Evolutionary conservation across 495 filamentous ascomycete genomes (phyloP), one percentile per base, ranked within the genome.

Genomic region (Tuber melanosporum): DNA sequence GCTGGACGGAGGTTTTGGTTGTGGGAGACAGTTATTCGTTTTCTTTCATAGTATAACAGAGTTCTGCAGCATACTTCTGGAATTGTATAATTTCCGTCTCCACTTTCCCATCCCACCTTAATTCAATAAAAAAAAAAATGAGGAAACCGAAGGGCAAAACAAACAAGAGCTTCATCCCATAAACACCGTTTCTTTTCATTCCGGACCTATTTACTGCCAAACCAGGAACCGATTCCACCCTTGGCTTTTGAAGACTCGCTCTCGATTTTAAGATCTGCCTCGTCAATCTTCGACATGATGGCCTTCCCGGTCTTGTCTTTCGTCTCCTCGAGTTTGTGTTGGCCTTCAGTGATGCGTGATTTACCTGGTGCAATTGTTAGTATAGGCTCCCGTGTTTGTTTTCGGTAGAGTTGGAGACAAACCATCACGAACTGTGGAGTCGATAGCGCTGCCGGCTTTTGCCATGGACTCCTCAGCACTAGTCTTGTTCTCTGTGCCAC

Each of bases 141-240:
- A 26, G 14, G 26, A 12, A 49, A 20, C 17, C 6, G 14, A 5
- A 32, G 12, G 32, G 57, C 9, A 66, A 17, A 66, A 32, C 4
- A 66, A 66, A 8, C 3, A 66, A 66, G 10, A 36, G 12, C 6
- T 66, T 36, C 26, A 66, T 66, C 57, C 26, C n/a, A 6, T 32
- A 14, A 66, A 66, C n/a, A 32, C 57, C 57, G 32, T 36, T 66
- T 66, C n/a, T 66, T n/a, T 66, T 36, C 9, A 17, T 32, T 36
- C 57, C 15, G 32, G 26, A 66, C 10, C 32, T 36, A 66, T 66
- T 66, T 66, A 7, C 57, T 26, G 47, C 92, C 90, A 78, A 97
- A 94, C 94, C 93, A 97, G 73, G 91, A 89, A 43, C 90, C 91
- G 76, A 95, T 84, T 32, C 89, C 89, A 73, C 90, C 88, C 89